A percentile compares a stretch with the other conserved stretches of the same genome.
phyloP scores from a whole-genome alignment of 192 early-diverging fungal genomes.

The Coemansia sp. region DNA sequence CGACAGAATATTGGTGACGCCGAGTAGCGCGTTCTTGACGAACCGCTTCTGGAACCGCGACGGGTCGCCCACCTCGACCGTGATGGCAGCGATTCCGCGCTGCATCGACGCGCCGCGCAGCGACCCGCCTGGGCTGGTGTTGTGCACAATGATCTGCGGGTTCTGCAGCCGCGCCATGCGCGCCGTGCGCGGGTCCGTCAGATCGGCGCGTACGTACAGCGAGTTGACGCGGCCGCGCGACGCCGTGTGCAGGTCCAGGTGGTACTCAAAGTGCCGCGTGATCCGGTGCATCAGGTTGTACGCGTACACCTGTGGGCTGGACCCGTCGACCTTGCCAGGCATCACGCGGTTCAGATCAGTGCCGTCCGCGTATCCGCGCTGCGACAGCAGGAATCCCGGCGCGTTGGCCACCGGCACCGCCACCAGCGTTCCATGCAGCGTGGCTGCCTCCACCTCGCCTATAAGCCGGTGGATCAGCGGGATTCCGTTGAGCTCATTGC shows the following conservation, averaged over 20 bases:
- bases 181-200: slow-evolving; percentile 70
- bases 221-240: slow-evolving; percentile 83
- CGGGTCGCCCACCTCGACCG: slow-evolving; percentile 91
- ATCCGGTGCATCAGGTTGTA: slow-evolving; percentile 81
- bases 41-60: slow-evolving; percentile 81
- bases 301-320: slow-evolving; percentile 78
- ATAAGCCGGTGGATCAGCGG: slow-evolving; percentile 87
- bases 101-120: slow-evolving; percentile 75
- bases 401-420: slow-evolving; percentile 89
- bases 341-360: slow-evolving; percentile 85
- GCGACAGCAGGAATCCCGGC: slow-evolving; percentile 75
- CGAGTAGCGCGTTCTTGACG: slow-evolving; percentile 64
- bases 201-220: slow-evolving; percentile 83
- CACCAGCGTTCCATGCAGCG: slow-evolving; percentile 80
- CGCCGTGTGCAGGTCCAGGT: slow-evolving; percentile 89
- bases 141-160: slow-evolving; percentile 80
- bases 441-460: slow-evolving; percentile 68
- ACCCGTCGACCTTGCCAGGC: slow-evolving; percentile 76
- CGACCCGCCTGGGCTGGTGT: slow-evolving; percentile 69
- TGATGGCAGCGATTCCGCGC: slow-evolving; percentile 79
- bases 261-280: slow-evolving; percentile 74
- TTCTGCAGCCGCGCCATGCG: slow-evolving; percentile 84
- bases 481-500: slow-evolving; percentile 91
- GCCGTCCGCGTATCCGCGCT: slow-evolving; percentile 83
- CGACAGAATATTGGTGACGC: slow-evolving; percentile 61